Conservation (phyloP, 768 basidiomycete species). For the Solioccasus polychromus region DNA sequence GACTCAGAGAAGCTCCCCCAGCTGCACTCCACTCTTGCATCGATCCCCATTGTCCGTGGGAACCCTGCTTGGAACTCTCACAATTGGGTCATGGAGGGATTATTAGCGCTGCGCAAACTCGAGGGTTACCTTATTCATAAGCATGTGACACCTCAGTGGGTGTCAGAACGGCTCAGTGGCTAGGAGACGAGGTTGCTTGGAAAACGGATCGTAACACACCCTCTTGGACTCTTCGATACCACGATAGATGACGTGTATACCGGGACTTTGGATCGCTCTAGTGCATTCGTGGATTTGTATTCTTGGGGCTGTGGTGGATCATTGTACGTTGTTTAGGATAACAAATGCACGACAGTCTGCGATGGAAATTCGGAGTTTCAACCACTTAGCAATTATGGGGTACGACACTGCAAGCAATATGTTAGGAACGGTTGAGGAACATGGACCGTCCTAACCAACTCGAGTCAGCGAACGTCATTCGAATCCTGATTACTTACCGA, state of each 20-base stretch:
- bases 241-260: slow-evolving; percentile 15
- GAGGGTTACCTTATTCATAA: slow-evolving; percentile 31
- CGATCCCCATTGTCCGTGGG: slow-evolving; percentile 24
- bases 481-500: slow-evolving; percentile 18
- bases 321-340: slow-evolving; percentile 11
- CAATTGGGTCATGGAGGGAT: slow-evolving; percentile 33
- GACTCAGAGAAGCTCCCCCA: slow-evolving; percentile 29
- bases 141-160: slow-evolving; percentile 28
- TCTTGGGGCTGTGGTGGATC: slow-evolving; percentile 17
- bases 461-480: slow-evolving; percentile 12
- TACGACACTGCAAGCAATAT: too few species aligned
- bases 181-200: slow-evolving; percentile 18
- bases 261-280: slow-evolving; percentile 21
- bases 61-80: slow-evolving; percentile 28
- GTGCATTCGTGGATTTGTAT: slow-evolving; percentile 22
- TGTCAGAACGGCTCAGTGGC: slow-evolving; percentile 25
- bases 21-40: slow-evolving; percentile 27
- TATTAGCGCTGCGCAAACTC: slow-evolving; percentile 24
- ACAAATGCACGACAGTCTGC: slow-evolving; percentile 6
- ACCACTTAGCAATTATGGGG: slow-evolving; percentile 18
- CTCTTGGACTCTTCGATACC: slow-evolving; percentile 22
- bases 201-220: slow-evolving; percentile 6
- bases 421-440: slow-evolving; percentile 9
- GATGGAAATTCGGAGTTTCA: slow-evolving; percentile 15
- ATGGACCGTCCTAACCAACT: not conserved